Evolutionary conservation across 805 yeast genomes (phyloP), one percentile per base, ranked within the genome.

Genomic region (Tetrapisispora phaffii): DNA sequence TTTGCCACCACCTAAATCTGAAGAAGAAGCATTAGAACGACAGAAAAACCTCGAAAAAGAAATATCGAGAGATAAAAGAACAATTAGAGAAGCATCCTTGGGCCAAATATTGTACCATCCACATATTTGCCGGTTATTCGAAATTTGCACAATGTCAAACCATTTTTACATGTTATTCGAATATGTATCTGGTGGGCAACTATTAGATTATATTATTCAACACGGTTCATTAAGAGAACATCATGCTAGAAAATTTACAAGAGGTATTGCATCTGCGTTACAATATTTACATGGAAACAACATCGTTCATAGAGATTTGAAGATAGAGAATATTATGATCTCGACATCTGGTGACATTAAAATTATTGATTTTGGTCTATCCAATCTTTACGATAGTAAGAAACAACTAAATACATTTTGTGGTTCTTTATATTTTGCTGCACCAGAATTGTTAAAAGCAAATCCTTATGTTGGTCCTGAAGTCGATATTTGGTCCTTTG

Each of bases 401-500:
- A 71, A 79, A 36, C 69, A 87, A 45, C 76, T 93, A 59, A 86
- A 85, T 59, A 93, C 99, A 1, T 93, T 86, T 60, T 93, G 99
- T 72, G 99, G 99, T 3, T 88, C 97, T 1, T 71, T 93, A 42
- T 93, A 93, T 63, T 93, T 93, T 75, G 99, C 98, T 0, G 98
- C 99, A 0, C 99, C 99, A 0, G 99, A 93, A 64, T 72, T 93
- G 53, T 71, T 93, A 44, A 84, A 85, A 47, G 98, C 97, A 1
- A 80, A 79, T 53, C 97, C 96, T 1, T 93, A 93, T 58, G 72
- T 76, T 32, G 99, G 98, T 0, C 98, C 98, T 1, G 98, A 93
- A 63, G 96, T 93, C 40, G 98, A 93, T 63, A 82, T 93, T 17
- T 93, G 98, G 98, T 86, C 96, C 2, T 90, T 89, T 71, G 98